phyloP scores from a whole-genome alignment of 176 grass and related monocot genomes.

The Avena sativa region DNA sequence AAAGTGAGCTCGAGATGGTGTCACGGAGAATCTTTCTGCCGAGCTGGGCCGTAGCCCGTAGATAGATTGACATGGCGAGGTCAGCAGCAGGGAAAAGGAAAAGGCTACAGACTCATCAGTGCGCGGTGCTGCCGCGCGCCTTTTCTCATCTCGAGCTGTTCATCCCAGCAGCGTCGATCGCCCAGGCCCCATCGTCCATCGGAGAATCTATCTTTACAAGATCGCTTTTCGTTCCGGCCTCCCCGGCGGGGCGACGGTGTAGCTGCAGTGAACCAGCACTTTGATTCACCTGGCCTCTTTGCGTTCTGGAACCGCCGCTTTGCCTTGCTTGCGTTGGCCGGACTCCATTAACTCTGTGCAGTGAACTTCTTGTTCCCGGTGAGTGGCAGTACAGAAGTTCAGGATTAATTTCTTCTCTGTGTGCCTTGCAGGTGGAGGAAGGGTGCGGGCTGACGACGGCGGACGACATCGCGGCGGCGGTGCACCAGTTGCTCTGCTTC shows the following conservation, averaged over 20 bases:
- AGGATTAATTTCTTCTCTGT: not conserved
- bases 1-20: not conserved
- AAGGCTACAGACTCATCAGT: not conserved
- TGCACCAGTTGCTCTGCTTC: conserved; percentile 74
- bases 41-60: not conserved
- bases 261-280: not conserved
- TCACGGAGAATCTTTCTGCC: conserved; percentile 48
- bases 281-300: not conserved
- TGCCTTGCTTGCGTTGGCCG: not conserved
- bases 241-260: not conserved
- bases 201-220: conserved; percentile 23
- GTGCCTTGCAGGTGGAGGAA: conserved; percentile 75
- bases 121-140: not conserved
- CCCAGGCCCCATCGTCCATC: not conserved
- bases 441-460: conserved; percentile 67
- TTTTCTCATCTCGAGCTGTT: conserved; percentile 31
- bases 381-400: not conserved
- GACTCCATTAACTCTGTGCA: not conserved
- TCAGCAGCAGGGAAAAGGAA: conserved; percentile 21
- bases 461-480: conserved; percentile 84
- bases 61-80: conserved; percentile 38
- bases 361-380: not conserved
- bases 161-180: not conserved
- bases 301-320: not conserved
- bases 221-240: not conserved